Base-by-base conservation (phyloP, 164 flowering plant genomes). In the Euptelea pleiosperma region DNA sequence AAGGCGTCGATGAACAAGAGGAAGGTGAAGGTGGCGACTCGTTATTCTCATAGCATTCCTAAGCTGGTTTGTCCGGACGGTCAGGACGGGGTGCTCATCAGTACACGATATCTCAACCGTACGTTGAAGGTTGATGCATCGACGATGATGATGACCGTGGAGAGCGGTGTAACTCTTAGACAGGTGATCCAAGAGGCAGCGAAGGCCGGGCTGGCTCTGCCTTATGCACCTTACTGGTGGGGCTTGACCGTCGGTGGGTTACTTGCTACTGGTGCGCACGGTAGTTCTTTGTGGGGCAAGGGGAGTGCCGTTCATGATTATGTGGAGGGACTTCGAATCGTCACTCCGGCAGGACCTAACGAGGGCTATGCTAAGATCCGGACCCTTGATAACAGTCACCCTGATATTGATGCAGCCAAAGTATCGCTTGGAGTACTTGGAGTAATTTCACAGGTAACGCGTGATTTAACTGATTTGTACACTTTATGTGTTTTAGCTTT, bases 341-440 rank as follows among this genome's bases (percentile, higher is more conserved):
- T 85, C 4, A 76, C 73, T 2, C 87, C 92, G 0, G 88, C 75
- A 0, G 58, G 64, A 3, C 40, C 76, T 7, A 46, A 47, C 5
- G 84, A 83, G 10, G 89, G 89, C 7, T 85, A 73, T 56, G 86
- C 65, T 4, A 76, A 57, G 66, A 75, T 81, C 36, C 57, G 82
- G 29, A 61, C 25, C 1, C 64, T 89, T 2, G 63, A 46, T 16
- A 62, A 42, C n/a, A 57, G 51, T 22, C 49, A 66, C 5, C 60
- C 73, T 10, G 78, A 83, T 31, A 72, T 85, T 35, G 57, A 76
- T 55, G 91, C 86, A 0, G 85, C 68, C 7, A 75, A 65, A 61
- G 82, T 85, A 14, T 82, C 89, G 0, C 80, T 88, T 30, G 96
- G 96, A 4, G 88, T 83, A 39, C 88, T 88, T 57, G 96, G 96